Evolutionary conservation across 495 filamentous ascomycete species (phyloP).

Genomic region (Penicillium ochrochloron): DNA sequence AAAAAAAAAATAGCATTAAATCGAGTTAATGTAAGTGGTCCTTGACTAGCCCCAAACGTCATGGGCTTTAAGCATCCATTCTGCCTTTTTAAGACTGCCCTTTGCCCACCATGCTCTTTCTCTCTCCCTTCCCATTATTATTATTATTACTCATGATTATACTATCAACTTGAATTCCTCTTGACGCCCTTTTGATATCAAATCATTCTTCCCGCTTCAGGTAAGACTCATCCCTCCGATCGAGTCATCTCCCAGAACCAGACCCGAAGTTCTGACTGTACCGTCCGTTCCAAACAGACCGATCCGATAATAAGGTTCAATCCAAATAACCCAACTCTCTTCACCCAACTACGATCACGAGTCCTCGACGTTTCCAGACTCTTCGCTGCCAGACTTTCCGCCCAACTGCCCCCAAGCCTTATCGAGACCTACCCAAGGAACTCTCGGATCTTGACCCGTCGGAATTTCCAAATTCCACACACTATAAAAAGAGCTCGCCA

Average conservation of each 20-base stretch:
- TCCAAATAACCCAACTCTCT: constrained; percentile 14
- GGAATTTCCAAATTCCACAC: constrained; percentile 32
- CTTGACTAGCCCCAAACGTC: constrained; percentile 17
- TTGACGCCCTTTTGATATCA: not conserved
- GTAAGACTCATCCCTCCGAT: constrained; percentile 26
- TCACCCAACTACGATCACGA: constrained; percentile 21
- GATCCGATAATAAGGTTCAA: constrained; percentile 29
- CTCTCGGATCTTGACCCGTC: constrained; percentile 39
- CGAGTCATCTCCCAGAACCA: constrained; percentile 31
- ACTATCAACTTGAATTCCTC: not conserved
- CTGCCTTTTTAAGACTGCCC: constrained; percentile 26
- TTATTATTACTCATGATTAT: constrained; percentile 29
- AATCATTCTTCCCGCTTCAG: not conserved
- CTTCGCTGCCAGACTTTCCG: constrained; percentile 26
- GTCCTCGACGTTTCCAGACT: constrained; percentile 46
- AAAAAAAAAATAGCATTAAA: not conserved
- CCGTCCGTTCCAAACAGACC: constrained; percentile 3
- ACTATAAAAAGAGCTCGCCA: constrained; percentile 38
- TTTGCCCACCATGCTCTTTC: constrained; percentile 9
- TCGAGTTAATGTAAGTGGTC: not conserved
- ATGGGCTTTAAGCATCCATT: constrained; percentile 13
- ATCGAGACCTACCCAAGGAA: constrained; percentile 25
- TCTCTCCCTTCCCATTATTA: not conserved
- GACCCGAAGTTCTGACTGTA: constrained; percentile 17
- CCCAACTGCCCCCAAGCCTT: constrained; percentile 3